Evolutionary conservation across 176 grass and related monocot species (phyloP).

Genomic region (Carex parvula): DNA sequence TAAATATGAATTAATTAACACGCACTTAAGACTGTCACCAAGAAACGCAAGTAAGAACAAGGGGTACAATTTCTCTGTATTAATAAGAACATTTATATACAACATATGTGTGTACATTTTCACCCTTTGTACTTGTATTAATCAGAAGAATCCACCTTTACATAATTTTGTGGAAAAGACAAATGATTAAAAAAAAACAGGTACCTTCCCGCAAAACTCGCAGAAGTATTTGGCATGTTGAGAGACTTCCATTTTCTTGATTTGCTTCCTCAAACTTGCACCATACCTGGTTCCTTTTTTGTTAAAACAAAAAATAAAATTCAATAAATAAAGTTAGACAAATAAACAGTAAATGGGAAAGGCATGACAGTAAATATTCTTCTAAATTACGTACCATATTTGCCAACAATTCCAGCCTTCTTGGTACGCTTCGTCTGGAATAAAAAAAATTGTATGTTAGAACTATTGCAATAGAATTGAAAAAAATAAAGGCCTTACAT

Average conservation of each 20-base stretch:
- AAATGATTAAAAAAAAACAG: not conserved
- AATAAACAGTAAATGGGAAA: not conserved
- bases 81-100: not conserved
- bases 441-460: conserved; percentile 1
- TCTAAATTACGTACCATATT: conserved; percentile 56
- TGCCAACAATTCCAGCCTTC: conserved; percentile 89
- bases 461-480: not conserved
- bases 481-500: not conserved
- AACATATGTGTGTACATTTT: not conserved
- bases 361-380: not conserved
- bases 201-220: conserved; percentile 87
- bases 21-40: not conserved
- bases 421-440: conserved; percentile 87
- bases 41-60: not conserved
- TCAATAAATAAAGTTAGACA: not conserved
- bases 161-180: not conserved
- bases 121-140: not conserved
- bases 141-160: not conserved
- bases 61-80: not conserved
- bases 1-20: not conserved
- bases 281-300: conserved; percentile 78
- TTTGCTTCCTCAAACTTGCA: conserved; percentile 96
- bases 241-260: conserved; percentile 97
- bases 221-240: conserved; percentile 96
- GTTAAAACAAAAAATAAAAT: not conserved